Percentiles rank a stretch among this genome's conserved stretches.
Conservation (phyloP, 2,329 filamentous ascomycete genomes). For the Pseudohalonectria lignicola region DNA sequence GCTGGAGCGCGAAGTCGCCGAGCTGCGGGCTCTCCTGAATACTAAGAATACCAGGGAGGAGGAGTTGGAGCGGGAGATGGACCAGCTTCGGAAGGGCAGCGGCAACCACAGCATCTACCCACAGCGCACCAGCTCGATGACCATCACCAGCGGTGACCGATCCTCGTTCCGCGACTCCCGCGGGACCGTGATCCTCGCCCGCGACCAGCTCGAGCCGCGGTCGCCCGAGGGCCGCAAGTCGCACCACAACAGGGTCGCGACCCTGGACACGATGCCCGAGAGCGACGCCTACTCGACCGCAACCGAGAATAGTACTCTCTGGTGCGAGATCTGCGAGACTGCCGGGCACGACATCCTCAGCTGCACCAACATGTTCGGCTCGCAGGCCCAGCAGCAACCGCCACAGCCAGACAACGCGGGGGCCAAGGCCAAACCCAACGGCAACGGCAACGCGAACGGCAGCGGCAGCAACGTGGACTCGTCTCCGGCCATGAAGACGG, state of each 20-base stretch:
- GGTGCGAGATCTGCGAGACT: conserved; percentile 94
- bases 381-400: conserved; percentile 16
- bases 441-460: conserved; percentile 13
- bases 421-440: no score
- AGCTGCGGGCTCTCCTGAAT: conserved; percentile 63
- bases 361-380: conserved; percentile 79
- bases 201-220: conserved; percentile 22
- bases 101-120: no score
- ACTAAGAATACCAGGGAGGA: conserved; percentile 66
- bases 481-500: conserved; percentile 9
- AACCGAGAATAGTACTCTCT: conserved; percentile 64
- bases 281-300: conserved; percentile 59
- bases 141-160: conserved; percentile 27
- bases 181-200: conserved; percentile 50
- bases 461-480: background rate
- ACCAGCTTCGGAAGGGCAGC: conserved; percentile 44
- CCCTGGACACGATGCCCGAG: conserved; percentile 59
- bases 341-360: conserved; percentile 87
- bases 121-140: conserved; percentile 10
- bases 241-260: conserved; percentile 32
- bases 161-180: conserved; percentile 56
- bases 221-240: conserved; percentile 27
- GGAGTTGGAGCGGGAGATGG: conserved; percentile 75
- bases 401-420: conserved; percentile 3
- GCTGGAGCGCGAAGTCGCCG: conserved; percentile 69